Evolutionary conservation across 2,329 filamentous ascomycete genomes (phyloP).

Genomic region (Alternaria ventricosa): DNA sequence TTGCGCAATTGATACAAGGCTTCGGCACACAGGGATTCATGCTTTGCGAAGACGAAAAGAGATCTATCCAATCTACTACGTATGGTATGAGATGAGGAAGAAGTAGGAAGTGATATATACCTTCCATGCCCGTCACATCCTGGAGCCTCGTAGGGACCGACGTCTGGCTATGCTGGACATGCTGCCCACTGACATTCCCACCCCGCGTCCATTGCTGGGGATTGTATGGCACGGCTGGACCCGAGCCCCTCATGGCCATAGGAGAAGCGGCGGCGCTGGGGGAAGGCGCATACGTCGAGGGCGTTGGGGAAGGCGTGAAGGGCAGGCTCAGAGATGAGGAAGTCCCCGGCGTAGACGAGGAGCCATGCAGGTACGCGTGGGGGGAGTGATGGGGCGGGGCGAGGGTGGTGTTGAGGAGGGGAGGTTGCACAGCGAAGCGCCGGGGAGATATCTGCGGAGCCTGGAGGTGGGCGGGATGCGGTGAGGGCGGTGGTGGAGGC

Average conservation of each 20-base stretch:
- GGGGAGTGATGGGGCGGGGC: constrained; percentile 41
- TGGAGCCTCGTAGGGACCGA: constrained; percentile 39
- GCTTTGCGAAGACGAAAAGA: not conserved
- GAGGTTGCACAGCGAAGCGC: constrained; percentile 51
- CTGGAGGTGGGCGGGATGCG: constrained; percentile 18
- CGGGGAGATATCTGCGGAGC: constrained; percentile 39
- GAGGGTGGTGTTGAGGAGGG: constrained; percentile 50
- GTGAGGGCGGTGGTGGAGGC: constrained; percentile 28
- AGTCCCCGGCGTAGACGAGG: constrained; percentile 47
- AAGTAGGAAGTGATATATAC: constrained; percentile 38
- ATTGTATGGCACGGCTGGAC: constrained; percentile 52
- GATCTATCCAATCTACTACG: constrained; percentile 1
- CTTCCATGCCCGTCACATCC: constrained; percentile 58
- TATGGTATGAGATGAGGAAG: not conserved
- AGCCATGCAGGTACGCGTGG: constrained; percentile 40
- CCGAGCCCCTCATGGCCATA: constrained; percentile 44
- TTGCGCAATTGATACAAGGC: constrained; percentile 2
- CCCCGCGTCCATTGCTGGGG: constrained; percentile 57
- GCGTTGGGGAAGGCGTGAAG: constrained; percentile 45
- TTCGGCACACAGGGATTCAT: not conserved
- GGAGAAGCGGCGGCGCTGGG: constrained; percentile 40
- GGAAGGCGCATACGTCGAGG: constrained; percentile 43
- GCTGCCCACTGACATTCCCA: constrained; percentile 47
- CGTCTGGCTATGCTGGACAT: constrained; percentile 43
- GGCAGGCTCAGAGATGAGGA: constrained; percentile 46